These are phyloP conservation scores for Tremellales sp. DNA, from an alignment of 1,284 basidiomycete species.

Conservation along the genomic window DNA sequence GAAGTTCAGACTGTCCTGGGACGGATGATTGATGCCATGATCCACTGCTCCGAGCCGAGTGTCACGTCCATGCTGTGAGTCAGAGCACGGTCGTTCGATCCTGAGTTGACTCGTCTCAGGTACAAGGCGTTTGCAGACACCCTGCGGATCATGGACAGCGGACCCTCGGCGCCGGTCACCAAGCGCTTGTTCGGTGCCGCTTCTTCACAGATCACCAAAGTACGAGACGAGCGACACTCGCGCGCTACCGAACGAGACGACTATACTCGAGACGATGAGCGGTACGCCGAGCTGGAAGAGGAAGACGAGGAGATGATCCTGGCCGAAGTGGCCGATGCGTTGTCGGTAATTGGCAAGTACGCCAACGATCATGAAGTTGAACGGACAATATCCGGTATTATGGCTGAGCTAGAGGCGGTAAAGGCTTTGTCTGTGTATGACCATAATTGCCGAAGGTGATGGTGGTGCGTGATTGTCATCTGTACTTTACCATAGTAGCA, in stretches of 20 bases:
- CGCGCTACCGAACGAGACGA: constrained; percentile 11
- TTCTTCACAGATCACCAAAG: constrained; percentile 9
- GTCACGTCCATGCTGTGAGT: too few species aligned
- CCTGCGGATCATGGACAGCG: constrained; percentile 56
- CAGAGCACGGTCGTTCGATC: constrained; percentile 67
- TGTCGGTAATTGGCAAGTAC: constrained; percentile 13
- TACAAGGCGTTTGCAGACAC: constrained; percentile 68
- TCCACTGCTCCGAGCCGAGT: too few species aligned
- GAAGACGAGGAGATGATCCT: constrained; percentile 20
- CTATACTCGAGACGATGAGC: constrained; percentile 25
- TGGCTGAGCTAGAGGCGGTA: too few species aligned
- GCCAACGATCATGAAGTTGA: constrained; percentile 1
- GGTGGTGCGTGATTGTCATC: too few species aligned
- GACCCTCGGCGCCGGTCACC: constrained; percentile 19
- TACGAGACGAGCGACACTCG: constrained; percentile 15
- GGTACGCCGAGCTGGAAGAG: constrained; percentile 19
- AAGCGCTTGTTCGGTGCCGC: constrained; percentile 9
- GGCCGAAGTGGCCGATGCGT: constrained; percentile 14
- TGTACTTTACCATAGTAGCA: too few species aligned
- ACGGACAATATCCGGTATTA: background rate
- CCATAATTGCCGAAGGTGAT: too few species aligned
- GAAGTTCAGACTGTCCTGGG: too few species aligned
- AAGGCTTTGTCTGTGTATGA: too few species aligned
- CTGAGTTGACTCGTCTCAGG: constrained; percentile 57
- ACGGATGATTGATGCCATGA: too few species aligned